Base-by-base conservation (phyloP, 495 filamentous ascomycete genomes). In the Penicillium crystallinum region DNA sequence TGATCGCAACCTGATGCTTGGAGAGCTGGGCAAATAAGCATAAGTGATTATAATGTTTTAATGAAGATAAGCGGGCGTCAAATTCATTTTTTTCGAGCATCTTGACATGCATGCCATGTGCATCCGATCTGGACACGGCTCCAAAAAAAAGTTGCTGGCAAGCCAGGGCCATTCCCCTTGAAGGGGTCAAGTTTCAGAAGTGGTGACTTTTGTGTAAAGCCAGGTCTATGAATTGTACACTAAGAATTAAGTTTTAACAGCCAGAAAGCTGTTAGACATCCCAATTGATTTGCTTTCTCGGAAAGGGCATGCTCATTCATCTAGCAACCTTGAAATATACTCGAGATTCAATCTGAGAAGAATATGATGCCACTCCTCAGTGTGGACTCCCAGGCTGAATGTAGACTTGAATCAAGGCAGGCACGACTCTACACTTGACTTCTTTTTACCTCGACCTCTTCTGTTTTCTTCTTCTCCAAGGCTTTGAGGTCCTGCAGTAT, bases 1-100 rank as follows among this genome's bases (percentile, higher is more conserved):
- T 12, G 90, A 96, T 70, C 80, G 85, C 18, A 88, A 77, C 37
- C 74, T 93, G 56, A 76, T 93, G 53, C 74, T 95, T 15, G 89
- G 89, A 30, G 89, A 95, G 66, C 70, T 93, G 17, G 80, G 78
- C 38, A 82, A 81, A 61, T 83, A 63, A 75, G 54, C 33, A 54
- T 49, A 40, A 17, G 40, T 30, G 37, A 54, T 57, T 23, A 40
- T 27, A 55, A 52, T 50, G 48, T 50, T 50, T 31, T 50, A 50
- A 50, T 50, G 54, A 38, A 57, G 34, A 47, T 46, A 39, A 53
- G 51, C 51, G 51, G 51, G 51, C 51, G 51, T 53, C 36, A 33
- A 56, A 49, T 60, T 54, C 47, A 48, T 61, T 44, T 58, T n/a
- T 50, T 43, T 50, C 46, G 45, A 50, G 43, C 34, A 55, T 18